Percentiles rank a stretch among this genome's conserved stretches.
Evolutionary conservation across 192 early-diverging fungal genomes (phyloP).

Genomic region (Pilaira anomala): DNA sequence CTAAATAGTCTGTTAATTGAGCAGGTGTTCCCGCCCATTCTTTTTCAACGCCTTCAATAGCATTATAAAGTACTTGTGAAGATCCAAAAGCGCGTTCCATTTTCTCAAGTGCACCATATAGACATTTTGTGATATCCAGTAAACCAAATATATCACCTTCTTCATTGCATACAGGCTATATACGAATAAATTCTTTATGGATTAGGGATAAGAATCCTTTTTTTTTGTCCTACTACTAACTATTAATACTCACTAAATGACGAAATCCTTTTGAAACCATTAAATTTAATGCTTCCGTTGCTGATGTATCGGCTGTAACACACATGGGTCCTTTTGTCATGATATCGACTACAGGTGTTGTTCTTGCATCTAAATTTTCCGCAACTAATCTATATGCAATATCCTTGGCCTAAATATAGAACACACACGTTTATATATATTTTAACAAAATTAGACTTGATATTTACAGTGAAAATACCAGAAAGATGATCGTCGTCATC

Average conservation of each 20-base stretch:
- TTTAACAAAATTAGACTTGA: not conserved
- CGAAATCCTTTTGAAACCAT: slow-evolving; percentile 78
- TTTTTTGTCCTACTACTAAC: not conserved
- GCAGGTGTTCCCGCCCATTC: slow-evolving; percentile 64
- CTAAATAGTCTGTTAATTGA: slow-evolving; percentile 65
- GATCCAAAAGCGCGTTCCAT: slow-evolving; percentile 79
- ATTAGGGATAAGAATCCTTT: no score
- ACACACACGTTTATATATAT: not conserved
- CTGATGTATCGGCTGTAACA: slow-evolving; percentile 72
- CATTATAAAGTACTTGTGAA: slow-evolving; percentile 72
- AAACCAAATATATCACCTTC: slow-evolving; percentile 79
- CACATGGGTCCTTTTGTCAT: slow-evolving; percentile 83
- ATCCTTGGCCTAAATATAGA: slow-evolving; percentile 65
- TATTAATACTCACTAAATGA: slow-evolving; percentile 51
- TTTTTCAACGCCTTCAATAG: slow-evolving; percentile 72
- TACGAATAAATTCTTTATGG: not conserved
- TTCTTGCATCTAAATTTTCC: slow-evolving; percentile 58
- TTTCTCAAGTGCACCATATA: slow-evolving; percentile 78
- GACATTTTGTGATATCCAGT: slow-evolving; percentile 80
- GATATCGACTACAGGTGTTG: slow-evolving; percentile 63
- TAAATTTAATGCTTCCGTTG: slow-evolving; percentile 75
- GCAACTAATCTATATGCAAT: slow-evolving; percentile 84
- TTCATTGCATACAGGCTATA: slow-evolving; percentile 64
- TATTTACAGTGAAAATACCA: slow-evolving; percentile 70
- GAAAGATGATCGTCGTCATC: slow-evolving; percentile 86